These are phyloP conservation scores for Myochromella boudieri DNA, from an alignment of 768 basidiomycete species.

Conservation along the genomic window DNA sequence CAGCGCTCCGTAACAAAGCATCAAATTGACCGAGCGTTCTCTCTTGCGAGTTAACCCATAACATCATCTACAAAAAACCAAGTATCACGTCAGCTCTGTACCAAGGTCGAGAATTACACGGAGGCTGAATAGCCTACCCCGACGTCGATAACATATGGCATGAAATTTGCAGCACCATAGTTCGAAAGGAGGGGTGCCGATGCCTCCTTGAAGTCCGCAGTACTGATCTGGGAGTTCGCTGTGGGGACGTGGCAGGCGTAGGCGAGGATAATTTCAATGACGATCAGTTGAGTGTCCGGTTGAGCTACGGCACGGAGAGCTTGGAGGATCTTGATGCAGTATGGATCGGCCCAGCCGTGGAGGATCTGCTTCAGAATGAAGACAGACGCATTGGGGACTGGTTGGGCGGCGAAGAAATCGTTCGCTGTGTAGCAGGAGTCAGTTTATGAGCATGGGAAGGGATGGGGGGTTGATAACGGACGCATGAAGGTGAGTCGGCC, in stretches of 20 bases:
- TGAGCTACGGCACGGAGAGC: conserved; percentile 32
- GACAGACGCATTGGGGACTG: not conserved
- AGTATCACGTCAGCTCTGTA: not conserved
- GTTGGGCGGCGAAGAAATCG: not conserved
- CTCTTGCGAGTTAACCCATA: conserved; percentile 6
- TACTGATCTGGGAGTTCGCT: not conserved
- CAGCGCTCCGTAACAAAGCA: conserved; percentile 3
- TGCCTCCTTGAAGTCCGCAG: not conserved
- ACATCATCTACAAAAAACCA: conserved; percentile 11
- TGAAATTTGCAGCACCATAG: conserved; percentile 8
- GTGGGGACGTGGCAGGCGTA: conserved; percentile 20
- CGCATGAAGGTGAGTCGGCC: not conserved
- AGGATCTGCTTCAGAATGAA: conserved; percentile 27
- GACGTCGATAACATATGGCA: conserved; percentile 8
- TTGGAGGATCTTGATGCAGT: conserved; percentile 28
- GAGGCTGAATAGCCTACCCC: not conserved
- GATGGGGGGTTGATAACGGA: not conserved
- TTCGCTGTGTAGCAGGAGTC: not conserved
- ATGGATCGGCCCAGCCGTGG: conserved; percentile 39
- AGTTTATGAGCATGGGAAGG: not conserved
- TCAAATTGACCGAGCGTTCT: conserved; percentile 4
- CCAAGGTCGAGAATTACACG: not conserved
- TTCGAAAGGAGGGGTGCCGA: conserved; percentile 9
- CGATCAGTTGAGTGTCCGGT: conserved; percentile 31
- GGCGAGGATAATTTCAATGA: conserved; percentile 35